Conservation (phyloP, 116 monocot species). For the Iris pallida region DNA sequence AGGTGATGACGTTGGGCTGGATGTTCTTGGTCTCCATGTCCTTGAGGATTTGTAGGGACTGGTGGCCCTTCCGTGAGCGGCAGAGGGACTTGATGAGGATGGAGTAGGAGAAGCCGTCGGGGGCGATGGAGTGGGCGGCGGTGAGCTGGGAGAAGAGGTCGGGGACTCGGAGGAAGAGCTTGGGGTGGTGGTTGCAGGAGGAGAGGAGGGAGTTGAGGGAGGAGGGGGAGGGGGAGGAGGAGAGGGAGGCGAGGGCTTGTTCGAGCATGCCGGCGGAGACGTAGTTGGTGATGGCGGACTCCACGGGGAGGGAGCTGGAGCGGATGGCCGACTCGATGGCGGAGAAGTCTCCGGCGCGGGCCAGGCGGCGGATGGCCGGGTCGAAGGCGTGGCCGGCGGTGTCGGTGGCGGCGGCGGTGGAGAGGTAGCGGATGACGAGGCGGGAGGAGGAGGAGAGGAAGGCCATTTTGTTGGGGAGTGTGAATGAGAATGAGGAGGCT, state of each 20-base stretch:
- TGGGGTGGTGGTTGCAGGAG: conserved; percentile 18
- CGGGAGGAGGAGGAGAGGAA: conserved; percentile 6
- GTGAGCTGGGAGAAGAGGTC: conserved; percentile 26
- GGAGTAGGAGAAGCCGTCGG: conserved; percentile 34
- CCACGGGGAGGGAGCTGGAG: conserved; percentile 6
- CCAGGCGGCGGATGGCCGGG: conserved; percentile 34
- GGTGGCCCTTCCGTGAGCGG: conserved; percentile 14
- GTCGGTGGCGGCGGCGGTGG: conserved; percentile 7
- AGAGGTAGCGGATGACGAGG: conserved; percentile 1
- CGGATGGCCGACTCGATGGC: conserved; percentile 32
- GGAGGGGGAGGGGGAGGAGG: conserved; percentile 15
- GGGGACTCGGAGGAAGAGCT: conserved; percentile 23
- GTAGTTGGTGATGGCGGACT: conserved; percentile 13
- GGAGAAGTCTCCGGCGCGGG: conserved; percentile 25
- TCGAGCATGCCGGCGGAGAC: conserved; percentile 41
- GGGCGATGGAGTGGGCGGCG: conserved; percentile 19
- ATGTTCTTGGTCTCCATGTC: conserved; percentile 37
- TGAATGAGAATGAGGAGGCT: too few relatives aligned
- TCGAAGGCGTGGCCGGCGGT: conserved; percentile 17
- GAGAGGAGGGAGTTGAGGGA: conserved; percentile 51
- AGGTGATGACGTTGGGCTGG: conserved; percentile 19
- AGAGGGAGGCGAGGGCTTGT: conserved; percentile 22
- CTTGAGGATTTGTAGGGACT: conserved; percentile 18
- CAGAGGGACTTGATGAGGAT: conserved; percentile 48
- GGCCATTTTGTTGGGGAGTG: neutral